Evolutionary conservation across 768 basidiomycete genomes (phyloP), one percentile per base, ranked within the genome.

Genomic region (Xanthoconium stramineum): DNA sequence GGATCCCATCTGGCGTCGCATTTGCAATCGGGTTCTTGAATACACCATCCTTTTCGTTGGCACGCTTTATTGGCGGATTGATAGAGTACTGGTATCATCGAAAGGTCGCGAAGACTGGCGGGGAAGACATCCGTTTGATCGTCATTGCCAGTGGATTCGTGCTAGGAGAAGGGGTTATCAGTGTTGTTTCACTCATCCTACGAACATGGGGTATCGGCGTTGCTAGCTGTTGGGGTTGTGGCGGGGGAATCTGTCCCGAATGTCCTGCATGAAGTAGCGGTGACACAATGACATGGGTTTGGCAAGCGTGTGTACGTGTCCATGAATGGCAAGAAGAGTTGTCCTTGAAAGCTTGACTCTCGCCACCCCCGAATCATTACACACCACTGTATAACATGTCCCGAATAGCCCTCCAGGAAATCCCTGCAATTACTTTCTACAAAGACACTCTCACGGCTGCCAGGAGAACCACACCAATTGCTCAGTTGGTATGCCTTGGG

Each of bases 1-100:
- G 88, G 84, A 85, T 95, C 37, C 93, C 93, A 6, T 95, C 92
- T 1, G 94, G 94, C 24, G 85, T 98, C 38, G 94, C 94, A 2
- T 98, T 98, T 67, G 94, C 94, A 6, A 91, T 97, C 55, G 94
- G 96, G 0, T 97, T 98, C 72, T 76, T 98, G 65, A 98, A 98
- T 67, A 93, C 94, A 0, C 96, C 96, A 4, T 90, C 89, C 5
- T 98, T 98, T 75, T 91, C 93, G 7, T 80, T 98, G 55, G 94
- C 96, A 1, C 84, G 96, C 50, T 77, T 98, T 32, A 78, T 96
- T 52, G 96, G 96, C 37, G 96, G 96, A 3, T 69, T 90, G 58
- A 72, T 91, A 60, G 94, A 96, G 63, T 83, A 87, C 63, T 67
- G 82, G 29, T 92, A 86, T 64, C 80, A 83, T 58, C 80, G 74